Conservation (phyloP, 1,284 basidiomycete genomes). For the Paramarasmius palmivorus region DNA sequence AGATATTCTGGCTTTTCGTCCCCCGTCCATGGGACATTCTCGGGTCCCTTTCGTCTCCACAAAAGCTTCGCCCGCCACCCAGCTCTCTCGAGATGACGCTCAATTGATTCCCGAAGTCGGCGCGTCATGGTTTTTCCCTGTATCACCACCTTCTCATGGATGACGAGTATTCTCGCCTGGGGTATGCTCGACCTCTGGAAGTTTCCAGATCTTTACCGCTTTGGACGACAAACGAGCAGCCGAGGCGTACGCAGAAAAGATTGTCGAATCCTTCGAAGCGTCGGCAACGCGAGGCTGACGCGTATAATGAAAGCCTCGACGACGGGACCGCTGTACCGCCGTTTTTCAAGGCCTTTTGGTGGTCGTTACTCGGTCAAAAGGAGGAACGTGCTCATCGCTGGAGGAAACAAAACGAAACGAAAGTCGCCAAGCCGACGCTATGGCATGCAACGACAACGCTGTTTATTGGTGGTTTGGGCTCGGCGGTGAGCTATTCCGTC, state of each 20-base stretch:
- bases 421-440: constrained; percentile 2
- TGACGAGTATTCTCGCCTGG: constrained; percentile 2
- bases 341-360: not conserved
- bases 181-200: constrained; percentile 8
- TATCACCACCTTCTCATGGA: constrained; percentile 12
- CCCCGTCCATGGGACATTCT: constrained; percentile 7
- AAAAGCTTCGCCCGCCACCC: constrained; percentile 4
- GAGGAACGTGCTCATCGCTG: not conserved
- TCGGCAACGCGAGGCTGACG: not conserved
- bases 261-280: constrained; percentile 8
- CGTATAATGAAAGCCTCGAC: constrained; percentile 7
- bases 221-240: not conserved
- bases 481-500: constrained; percentile 3
- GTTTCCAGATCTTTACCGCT: constrained; percentile 5
- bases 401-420: constrained; percentile 1
- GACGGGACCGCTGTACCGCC: constrained; percentile 1
- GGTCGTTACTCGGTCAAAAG: not conserved
- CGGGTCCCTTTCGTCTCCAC: constrained; percentile 8
- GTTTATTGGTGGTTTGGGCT: constrained; percentile 6
- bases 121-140: constrained; percentile 1
- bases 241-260: constrained; percentile 4
- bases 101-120: constrained; percentile 3
- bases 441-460: constrained; percentile 10
- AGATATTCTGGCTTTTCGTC: not conserved
- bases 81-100: constrained; percentile 4